phyloP scores from a whole-genome alignment of 352 stramenopile genomes.

The Phytophthora meadii region DNA sequence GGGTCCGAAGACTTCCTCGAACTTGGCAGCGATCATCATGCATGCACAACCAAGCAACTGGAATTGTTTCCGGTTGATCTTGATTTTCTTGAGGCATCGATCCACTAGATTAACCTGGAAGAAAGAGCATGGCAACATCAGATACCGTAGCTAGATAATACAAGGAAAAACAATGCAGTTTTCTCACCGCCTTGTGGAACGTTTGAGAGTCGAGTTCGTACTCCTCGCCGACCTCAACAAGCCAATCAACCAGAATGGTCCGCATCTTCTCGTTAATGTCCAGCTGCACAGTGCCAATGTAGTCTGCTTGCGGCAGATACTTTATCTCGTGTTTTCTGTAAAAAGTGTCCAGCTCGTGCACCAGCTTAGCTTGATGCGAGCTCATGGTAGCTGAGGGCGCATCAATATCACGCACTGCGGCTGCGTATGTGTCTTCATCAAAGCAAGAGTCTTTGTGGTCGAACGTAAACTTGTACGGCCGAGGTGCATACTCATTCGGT shows the following conservation, averaged over 20 bases:
- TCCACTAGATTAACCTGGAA: constrained; percentile 83
- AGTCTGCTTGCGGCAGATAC: constrained; percentile 66
- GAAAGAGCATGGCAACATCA: neutral
- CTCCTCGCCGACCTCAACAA: constrained; percentile 93
- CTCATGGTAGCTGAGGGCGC: constrained; percentile 32
- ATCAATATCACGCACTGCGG: constrained; percentile 70
- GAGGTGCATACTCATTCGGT: constrained; percentile 43
- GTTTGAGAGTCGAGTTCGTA: constrained; percentile 86
- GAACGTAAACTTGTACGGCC: constrained; percentile 65
- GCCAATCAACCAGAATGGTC: constrained; percentile 99
- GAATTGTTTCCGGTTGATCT: constrained; percentile 92
- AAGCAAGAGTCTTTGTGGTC: constrained; percentile 79
- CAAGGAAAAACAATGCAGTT: neutral
- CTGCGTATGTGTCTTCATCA: constrained; percentile 61
- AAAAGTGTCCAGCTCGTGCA: constrained; percentile 68
- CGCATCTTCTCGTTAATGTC: constrained; percentile 99
- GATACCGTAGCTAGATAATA: neutral
- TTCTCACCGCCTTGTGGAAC: constrained; percentile 78
- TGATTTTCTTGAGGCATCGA: constrained; percentile 78
- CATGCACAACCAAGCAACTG: constrained; percentile 96
- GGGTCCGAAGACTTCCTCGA: constrained; percentile 97
- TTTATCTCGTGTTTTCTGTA: constrained; percentile 79
- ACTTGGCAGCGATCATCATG: constrained; percentile 97
- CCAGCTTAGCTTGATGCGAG: constrained; percentile 61
- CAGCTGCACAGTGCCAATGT: constrained; percentile 87